A percentile compares a stretch with the other conserved stretches of the same genome.
Conservation (phyloP, 1,139 yeast species). For the Eremothecium sinecaudum region DNA sequence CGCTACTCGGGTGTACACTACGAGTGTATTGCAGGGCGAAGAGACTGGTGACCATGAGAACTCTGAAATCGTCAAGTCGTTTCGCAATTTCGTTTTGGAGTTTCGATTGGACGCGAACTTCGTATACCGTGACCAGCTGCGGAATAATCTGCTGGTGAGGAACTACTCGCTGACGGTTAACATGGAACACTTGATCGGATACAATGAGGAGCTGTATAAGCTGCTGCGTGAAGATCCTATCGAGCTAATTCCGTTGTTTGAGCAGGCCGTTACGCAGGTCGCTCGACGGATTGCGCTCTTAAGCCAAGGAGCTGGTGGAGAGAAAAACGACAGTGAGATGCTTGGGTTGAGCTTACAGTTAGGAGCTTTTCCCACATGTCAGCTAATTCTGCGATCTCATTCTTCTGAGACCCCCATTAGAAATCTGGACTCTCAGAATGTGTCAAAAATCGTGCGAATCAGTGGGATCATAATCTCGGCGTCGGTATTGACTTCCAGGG, state of each 20-base stretch:
- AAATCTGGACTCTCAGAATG: slow-evolving; percentile 77
- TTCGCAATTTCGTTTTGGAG: slow-evolving; percentile 74
- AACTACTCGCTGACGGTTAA: slow-evolving; percentile 68
- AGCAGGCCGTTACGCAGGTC: slow-evolving; percentile 79
- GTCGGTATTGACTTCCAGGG: slow-evolving; percentile 80
- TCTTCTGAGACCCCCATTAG: slow-evolving; percentile 70
- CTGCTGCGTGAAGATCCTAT: slow-evolving; percentile 77
- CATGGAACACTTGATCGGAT: slow-evolving; percentile 77
- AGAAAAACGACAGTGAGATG: slow-evolving; percentile 11
- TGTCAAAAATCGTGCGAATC: slow-evolving; percentile 79
- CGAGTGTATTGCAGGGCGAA: slow-evolving; percentile 82
- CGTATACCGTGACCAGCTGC: slow-evolving; percentile 81
- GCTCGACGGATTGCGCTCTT: slow-evolving; percentile 67
- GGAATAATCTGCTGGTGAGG: slow-evolving; percentile 76
- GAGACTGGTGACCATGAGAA: slow-evolving; percentile 49
- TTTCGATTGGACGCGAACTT: slow-evolving; percentile 77
- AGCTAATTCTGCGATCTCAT: slow-evolving; percentile 64
- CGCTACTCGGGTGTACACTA: slow-evolving; percentile 69
- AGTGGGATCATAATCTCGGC: slow-evolving; percentile 93
- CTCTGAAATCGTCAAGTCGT: slow-evolving; percentile 70
- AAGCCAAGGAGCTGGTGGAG: slow-evolving; percentile 34
- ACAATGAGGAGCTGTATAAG: slow-evolving; percentile 82
- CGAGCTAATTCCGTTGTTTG: slow-evolving; percentile 83
- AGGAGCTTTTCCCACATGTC: slow-evolving; percentile 62
- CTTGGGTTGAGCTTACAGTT: slow-evolving; percentile 3